phyloP scores from a whole-genome alignment of 805 yeast genomes.

The Myxozyma kluyveri region DNA sequence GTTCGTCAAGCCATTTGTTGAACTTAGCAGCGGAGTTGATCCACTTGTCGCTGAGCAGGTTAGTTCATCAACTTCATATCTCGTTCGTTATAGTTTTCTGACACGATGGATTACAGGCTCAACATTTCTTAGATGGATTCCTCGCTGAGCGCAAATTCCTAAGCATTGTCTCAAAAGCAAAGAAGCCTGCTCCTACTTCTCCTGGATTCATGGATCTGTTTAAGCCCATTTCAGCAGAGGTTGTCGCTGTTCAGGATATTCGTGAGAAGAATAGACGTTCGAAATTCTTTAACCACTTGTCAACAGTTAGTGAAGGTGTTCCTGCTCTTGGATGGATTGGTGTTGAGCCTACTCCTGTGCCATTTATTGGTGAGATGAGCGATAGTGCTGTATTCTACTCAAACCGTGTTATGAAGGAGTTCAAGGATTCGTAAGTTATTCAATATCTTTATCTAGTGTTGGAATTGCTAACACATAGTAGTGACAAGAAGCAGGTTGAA shows the following conservation, averaged over 20 bases:
- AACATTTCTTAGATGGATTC: conserved; percentile 53
- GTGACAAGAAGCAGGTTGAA: conserved; percentile 61
- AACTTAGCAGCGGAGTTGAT: conserved; percentile 53
- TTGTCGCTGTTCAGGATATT: conserved; percentile 56
- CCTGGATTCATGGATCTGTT: conserved; percentile 56
- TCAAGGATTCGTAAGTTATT: conserved; percentile 50
- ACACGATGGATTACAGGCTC: conserved; percentile 14
- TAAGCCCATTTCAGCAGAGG: conserved; percentile 63
- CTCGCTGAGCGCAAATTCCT: conserved; percentile 59
- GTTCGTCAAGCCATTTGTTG: conserved; percentile 59
- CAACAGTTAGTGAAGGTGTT: conserved; percentile 82
- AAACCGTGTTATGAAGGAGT: conserved; percentile 82
- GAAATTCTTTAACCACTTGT: conserved; percentile 64
- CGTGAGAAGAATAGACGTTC: conserved; percentile 76
- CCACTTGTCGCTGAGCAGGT: conserved; percentile 53
- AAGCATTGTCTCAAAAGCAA: conserved; percentile 55
- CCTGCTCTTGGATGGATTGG: conserved; percentile 92
- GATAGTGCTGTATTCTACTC: conserved; percentile 95
- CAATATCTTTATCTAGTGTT: background rate
- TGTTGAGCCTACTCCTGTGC: conserved; percentile 63
- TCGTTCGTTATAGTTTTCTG: background rate
- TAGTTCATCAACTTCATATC: conserved; percentile 4
- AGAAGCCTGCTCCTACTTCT: conserved; percentile 55
- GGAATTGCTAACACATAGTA: background rate
- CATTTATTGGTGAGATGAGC: conserved; percentile 73